These are phyloP conservation scores for Aspergillus leporis DNA, from an alignment of 495 filamentous ascomycete genomes.

Conservation along the genomic window DNA sequence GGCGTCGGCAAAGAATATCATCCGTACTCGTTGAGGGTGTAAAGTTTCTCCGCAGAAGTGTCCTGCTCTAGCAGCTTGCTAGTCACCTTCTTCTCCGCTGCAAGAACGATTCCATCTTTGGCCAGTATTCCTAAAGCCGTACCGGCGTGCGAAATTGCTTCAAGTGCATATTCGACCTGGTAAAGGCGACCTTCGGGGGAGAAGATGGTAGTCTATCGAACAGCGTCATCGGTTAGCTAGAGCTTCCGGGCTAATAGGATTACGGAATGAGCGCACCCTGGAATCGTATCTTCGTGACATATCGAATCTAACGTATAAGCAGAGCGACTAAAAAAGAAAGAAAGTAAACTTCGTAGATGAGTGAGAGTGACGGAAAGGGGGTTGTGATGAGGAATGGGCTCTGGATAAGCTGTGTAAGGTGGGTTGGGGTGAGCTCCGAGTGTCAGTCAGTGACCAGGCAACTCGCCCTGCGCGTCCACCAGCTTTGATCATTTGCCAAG, in stretches of 20 bases:
- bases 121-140: slow-evolving; percentile 95
- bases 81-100: slow-evolving; percentile 98
- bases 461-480: slow-evolving; percentile 49
- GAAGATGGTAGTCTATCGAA: slow-evolving; percentile 92
- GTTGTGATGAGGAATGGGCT: slow-evolving; percentile 25
- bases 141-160: slow-evolving; percentile 97
- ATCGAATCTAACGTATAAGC: slow-evolving; percentile 30
- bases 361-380: slow-evolving; percentile 12
- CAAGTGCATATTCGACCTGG: slow-evolving; percentile 98
- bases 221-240: slow-evolving; percentile 50
- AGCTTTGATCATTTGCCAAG: slow-evolving; percentile 38
- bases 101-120: slow-evolving; percentile 96
- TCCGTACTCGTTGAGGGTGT: slow-evolving; percentile 94
- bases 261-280: slow-evolving; percentile 59
- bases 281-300: slow-evolving; percentile 99
- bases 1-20: neutral
- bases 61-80: slow-evolving; percentile 99
- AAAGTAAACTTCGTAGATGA: neutral
- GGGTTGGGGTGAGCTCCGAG: slow-evolving; percentile 31
- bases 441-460: slow-evolving; percentile 33
- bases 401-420: slow-evolving; percentile 30
- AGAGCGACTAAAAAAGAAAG: slow-evolving; percentile 13
- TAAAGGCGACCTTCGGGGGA: slow-evolving; percentile 97
- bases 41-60: slow-evolving; percentile 98
- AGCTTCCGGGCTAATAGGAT: slow-evolving; percentile 30